Conservation (phyloP, 2,329 filamentous ascomycete genomes). For the Sphaceloma murrayae region DNA sequence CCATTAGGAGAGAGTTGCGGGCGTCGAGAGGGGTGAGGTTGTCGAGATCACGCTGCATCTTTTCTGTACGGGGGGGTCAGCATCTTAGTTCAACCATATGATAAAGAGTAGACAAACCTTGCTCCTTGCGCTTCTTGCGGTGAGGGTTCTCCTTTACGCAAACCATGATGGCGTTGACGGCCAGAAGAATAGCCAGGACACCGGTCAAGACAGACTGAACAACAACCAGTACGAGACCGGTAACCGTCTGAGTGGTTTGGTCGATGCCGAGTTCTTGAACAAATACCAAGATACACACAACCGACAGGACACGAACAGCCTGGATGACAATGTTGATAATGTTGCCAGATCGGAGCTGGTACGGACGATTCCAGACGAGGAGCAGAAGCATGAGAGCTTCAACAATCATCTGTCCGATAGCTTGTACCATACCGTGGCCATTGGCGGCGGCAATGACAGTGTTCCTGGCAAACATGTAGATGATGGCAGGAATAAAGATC, state of each 20-base stretch:
- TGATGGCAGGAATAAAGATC: conserved; percentile 80
- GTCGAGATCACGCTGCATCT: conserved; percentile 66
- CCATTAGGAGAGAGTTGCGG: conserved; percentile 74
- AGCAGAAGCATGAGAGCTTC: conserved; percentile 71
- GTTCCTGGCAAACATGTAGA: conserved; percentile 87
- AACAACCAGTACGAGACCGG: conserved; percentile 86
- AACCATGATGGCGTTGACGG: conserved; percentile 75
- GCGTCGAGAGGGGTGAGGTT: conserved; percentile 78
- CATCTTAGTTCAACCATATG: conserved; percentile 24
- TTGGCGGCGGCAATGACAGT: conserved; percentile 75
- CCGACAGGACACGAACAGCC: conserved; percentile 76
- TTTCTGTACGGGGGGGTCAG: too few relatives aligned
- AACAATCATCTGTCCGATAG: conserved; percentile 67
- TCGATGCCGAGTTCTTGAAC: conserved; percentile 84
- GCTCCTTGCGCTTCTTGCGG: conserved; percentile 75
- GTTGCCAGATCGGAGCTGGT: conserved; percentile 75
- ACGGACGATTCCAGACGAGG: conserved; percentile 77
- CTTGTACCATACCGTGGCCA: conserved; percentile 75
- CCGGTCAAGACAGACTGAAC: conserved; percentile 78
- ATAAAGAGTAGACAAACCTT: conserved; percentile 42
- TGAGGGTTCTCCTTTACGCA: conserved; percentile 86
- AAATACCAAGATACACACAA: conserved; percentile 82
- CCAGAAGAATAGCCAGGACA: conserved; percentile 74
- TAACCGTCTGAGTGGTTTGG: conserved; percentile 88
- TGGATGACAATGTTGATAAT: conserved; percentile 92